Evolutionary conservation across 192 early-diverging fungal species (phyloP).

Genomic region (Gaertneriomyces sp.): DNA sequence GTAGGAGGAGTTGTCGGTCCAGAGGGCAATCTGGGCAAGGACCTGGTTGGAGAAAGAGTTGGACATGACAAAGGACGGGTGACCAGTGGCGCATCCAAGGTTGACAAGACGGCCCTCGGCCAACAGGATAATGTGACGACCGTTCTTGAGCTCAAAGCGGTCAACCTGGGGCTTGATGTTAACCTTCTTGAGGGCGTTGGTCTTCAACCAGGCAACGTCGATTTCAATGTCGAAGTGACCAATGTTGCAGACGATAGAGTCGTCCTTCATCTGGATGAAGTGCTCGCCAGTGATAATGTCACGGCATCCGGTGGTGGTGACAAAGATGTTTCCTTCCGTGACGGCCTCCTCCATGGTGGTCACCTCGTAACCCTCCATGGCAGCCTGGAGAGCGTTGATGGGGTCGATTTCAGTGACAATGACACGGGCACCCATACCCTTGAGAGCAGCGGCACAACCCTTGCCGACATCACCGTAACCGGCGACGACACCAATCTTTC

Average conservation of each 20-base stretch:
- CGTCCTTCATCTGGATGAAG: conserved; percentile 94
- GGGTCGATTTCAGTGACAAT: conserved; percentile 97
- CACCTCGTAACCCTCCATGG: conserved; percentile 99
- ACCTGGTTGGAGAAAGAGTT: conserved; percentile 99
- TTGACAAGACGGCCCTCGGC: conserved; percentile 99
- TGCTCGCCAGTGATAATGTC: conserved; percentile 94
- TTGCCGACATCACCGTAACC: conserved; percentile 99
- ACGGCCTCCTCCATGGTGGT: conserved; percentile 98
- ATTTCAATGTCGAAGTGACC: conserved; percentile 99
- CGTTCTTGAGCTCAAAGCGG: conserved; percentile 86
- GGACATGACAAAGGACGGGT: conserved; percentile 99
- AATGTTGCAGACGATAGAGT: conserved; percentile 99
- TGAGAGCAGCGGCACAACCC: conserved; percentile 95
- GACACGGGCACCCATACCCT: conserved; percentile 98
- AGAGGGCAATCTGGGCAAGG: conserved; percentile 97
- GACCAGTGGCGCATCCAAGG: conserved; percentile 98
- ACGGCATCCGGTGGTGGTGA: conserved; percentile 98
- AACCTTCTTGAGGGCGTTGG: conserved; percentile 78
- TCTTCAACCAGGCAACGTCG: conserved; percentile 97
- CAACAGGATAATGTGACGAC: conserved; percentile 93
- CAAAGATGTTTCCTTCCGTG: conserved; percentile 91
- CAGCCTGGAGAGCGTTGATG: conserved; percentile 99
- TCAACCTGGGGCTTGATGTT: conserved; percentile 99
- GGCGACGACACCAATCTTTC: conserved; percentile 96
- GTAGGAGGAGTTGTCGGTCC: conserved; percentile 84